Evolutionary conservation across 352 stramenopile species (phyloP).

Genomic region (Thalassiosira exigua): DNA sequence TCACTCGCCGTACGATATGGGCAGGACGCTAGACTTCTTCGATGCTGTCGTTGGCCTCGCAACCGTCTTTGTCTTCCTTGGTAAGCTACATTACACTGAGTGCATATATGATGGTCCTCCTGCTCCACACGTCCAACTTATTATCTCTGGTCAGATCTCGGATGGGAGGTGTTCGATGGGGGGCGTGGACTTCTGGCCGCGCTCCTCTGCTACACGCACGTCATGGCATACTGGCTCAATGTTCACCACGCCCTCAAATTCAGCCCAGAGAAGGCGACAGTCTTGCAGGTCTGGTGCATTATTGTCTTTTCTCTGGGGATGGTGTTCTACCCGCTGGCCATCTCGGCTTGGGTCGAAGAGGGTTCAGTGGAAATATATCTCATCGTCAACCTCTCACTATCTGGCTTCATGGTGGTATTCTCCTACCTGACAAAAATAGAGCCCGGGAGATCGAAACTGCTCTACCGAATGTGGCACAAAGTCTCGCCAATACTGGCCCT

Average conservation of each 20-base stretch:
- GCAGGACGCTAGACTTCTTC: constrained; percentile 1
- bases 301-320: background rate
- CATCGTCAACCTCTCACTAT: background rate
- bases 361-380: constrained; percentile 7
- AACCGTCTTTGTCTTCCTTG: constrained; percentile 15
- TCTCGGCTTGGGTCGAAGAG: constrained; percentile 1
- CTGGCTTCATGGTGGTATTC: background rate
- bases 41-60: constrained; percentile 7
- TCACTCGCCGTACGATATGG: background rate
- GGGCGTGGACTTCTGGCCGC: background rate
- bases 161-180: background rate
- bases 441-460: background rate
- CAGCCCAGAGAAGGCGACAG: background rate
- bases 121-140: no score
- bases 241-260: constrained; percentile 6
- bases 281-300: constrained; percentile 1
- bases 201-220: constrained; percentile 5
- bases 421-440: constrained; percentile 9
- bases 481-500: background rate
- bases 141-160: background rate
- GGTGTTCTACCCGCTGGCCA: background rate
- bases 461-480: constrained; percentile 14
- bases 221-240: constrained; percentile 8
- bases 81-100: no score
- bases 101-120: no score